A percentile compares a stretch with the other conserved stretches of the same genome.
Conservation (phyloP, 306 rosid genomes). For the Acmispon strigosus region DNA sequence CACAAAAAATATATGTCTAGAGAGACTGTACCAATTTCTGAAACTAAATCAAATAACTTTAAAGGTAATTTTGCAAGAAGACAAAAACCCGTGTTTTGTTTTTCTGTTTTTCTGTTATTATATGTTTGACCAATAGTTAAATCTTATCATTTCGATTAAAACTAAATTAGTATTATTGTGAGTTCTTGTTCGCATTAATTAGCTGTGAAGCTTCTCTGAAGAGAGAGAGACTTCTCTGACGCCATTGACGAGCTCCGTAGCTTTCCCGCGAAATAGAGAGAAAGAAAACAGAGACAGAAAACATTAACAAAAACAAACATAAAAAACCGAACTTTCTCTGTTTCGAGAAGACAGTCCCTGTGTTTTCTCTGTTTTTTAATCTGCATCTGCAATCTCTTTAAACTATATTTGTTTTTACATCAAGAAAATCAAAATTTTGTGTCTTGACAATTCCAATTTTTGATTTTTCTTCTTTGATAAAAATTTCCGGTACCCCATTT, state of each 20-base stretch:
- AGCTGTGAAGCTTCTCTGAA: constrained; percentile 19
- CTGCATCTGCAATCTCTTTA: neutral
- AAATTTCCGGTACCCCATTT: neutral
- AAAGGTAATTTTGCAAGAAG: too few relatives aligned
- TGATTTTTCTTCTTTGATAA: neutral
- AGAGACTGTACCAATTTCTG: too few relatives aligned
- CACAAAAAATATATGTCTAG: too few relatives aligned
- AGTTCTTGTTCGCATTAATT: neutral
- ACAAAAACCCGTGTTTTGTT: too few relatives aligned
- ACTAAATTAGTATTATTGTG: neutral
- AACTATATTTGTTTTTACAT: neutral
- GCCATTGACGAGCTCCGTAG: constrained; percentile 44
- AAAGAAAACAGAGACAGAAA: neutral
- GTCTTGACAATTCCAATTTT: neutral
- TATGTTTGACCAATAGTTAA: too few relatives aligned
- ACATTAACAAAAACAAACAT: neutral
- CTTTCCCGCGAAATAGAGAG: constrained; percentile 50
- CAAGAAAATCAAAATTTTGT: neutral
- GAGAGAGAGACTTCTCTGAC: constrained; percentile 14
- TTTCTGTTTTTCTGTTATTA: too few relatives aligned
- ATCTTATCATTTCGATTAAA: neutral
- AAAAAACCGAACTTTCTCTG: neutral
- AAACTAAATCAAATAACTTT: too few relatives aligned
- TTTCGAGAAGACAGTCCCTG: neutral
- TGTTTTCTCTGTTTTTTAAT: neutral